Conservation (phyloP, 2,329 filamentous ascomycete species). For the Lecanicillium sp. region DNA sequence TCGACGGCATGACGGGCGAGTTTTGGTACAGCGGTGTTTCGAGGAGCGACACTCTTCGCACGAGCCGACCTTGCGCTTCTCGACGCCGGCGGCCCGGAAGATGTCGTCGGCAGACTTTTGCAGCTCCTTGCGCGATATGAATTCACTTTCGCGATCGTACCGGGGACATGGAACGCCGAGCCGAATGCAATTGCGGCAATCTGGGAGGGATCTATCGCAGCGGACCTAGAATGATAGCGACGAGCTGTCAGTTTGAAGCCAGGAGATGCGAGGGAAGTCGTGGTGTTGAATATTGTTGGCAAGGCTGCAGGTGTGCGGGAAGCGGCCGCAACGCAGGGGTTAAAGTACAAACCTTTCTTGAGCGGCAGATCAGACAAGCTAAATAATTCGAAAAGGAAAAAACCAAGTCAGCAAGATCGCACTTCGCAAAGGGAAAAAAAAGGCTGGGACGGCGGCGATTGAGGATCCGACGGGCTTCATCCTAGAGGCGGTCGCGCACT, state of each 20-base stretch:
- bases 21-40: constrained; percentile 18
- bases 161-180: constrained; percentile 18
- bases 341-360: constrained; percentile 9
- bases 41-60: constrained; percentile 18
- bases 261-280: background rate
- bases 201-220: constrained; percentile 15
- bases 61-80: constrained; percentile 19
- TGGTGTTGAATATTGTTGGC: background rate
- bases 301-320: no score
- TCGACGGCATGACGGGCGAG: constrained; percentile 17
- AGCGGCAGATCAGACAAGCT: constrained; percentile 12
- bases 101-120: constrained; percentile 17
- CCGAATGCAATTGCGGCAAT: constrained; percentile 14
- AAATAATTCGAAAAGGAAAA: background rate
- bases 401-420: constrained; percentile 5
- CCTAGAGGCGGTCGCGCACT: constrained; percentile 3
- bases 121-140: constrained; percentile 14
- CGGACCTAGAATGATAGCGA: constrained; percentile 11
- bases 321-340: no score
- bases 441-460: background rate
- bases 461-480: background rate
- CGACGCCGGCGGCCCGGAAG: constrained; percentile 18
- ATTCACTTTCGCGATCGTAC: constrained; percentile 13
- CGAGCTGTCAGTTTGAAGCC: background rate
- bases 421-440: background rate